phyloP scores from a whole-genome alignment of 73 alveolate species.

The Paramecium primaurelia region DNA sequence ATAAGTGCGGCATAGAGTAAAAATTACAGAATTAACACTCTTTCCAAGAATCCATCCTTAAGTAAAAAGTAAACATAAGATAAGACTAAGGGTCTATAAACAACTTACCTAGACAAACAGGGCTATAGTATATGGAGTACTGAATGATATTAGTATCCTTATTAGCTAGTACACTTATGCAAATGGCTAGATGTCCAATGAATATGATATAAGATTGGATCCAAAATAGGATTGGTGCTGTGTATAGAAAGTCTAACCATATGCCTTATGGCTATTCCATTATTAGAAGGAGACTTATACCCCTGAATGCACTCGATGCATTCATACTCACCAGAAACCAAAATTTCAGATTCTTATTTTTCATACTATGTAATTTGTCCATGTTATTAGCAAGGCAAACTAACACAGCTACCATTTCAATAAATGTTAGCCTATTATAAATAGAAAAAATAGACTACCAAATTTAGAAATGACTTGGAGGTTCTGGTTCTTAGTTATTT shows the following conservation, averaged over 20 bases:
- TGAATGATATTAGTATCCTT: background rate
- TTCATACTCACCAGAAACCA: slow-evolving; percentile 7
- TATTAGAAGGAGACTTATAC: slow-evolving; percentile 40
- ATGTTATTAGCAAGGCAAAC: slow-evolving; percentile 10
- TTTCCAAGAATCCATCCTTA: background rate
- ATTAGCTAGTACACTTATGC: background rate
- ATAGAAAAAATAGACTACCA: background rate
- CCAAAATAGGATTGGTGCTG: slow-evolving; percentile 40
- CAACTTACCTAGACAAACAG: background rate
- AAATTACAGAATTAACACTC: background rate
- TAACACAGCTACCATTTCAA: slow-evolving; percentile 7
- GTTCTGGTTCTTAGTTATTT: background rate
- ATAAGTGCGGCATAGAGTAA: background rate
- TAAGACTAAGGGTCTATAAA: background rate
- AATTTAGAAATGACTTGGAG: slow-evolving; percentile 21
- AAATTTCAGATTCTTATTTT: background rate
- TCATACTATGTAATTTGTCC: background rate
- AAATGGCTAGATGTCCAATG: slow-evolving; percentile 5
- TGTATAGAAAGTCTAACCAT: slow-evolving; percentile 32
- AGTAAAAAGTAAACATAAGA: background rate
- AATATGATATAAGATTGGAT: background rate
- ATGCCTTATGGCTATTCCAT: slow-evolving; percentile 29
- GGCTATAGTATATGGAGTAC: background rate
- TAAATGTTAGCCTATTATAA: background rate
- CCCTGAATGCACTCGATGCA: slow-evolving; percentile 17